A percentile compares a stretch with the other conserved stretches of the same genome.
Evolutionary conservation across 2,329 filamentous ascomycete genomes (phyloP).

Genomic region (Pseudogymnoascus sp.): DNA sequence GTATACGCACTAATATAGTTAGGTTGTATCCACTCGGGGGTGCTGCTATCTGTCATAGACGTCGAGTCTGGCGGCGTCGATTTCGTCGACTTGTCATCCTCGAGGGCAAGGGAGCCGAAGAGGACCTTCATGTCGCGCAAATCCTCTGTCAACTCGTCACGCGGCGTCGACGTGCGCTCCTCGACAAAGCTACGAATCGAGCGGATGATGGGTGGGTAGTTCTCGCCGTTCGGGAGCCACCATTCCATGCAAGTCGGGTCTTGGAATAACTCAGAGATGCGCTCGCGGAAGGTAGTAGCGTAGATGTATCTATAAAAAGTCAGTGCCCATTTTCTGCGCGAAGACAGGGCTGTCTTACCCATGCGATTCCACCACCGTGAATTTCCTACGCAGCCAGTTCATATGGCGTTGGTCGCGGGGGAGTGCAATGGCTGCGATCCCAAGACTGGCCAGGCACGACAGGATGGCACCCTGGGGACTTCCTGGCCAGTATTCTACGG

Average conservation of each 20-base stretch:
- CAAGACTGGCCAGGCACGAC: slow-evolving; percentile 67
- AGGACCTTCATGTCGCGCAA: slow-evolving; percentile 69
- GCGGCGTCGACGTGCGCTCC: slow-evolving; percentile 59
- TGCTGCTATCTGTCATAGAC: neutral
- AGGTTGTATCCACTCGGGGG: neutral
- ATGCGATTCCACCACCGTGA: slow-evolving; percentile 68
- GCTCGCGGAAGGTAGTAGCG: slow-evolving; percentile 62
- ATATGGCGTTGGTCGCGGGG: slow-evolving; percentile 65
- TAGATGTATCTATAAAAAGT: slow-evolving; percentile 65
- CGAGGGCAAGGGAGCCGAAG: slow-evolving; percentile 56
- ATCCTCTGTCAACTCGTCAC: slow-evolving; percentile 54
- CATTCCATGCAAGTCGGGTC: slow-evolving; percentile 66
- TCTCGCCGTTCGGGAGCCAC: slow-evolving; percentile 85
- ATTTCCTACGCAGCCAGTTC: slow-evolving; percentile 72
- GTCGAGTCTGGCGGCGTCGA: neutral
- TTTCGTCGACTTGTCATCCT: slow-evolving; percentile 26
- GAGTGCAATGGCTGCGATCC: slow-evolving; percentile 72
- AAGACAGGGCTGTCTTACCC: slow-evolving; percentile 51
- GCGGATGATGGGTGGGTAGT: slow-evolving; percentile 64
- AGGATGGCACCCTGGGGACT: slow-evolving; percentile 65
- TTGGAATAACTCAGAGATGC: slow-evolving; percentile 70
- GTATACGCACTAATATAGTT: neutral
- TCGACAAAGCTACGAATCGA: slow-evolving; percentile 75
- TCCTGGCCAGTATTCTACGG: slow-evolving; percentile 63
- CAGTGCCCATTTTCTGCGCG: slow-evolving; percentile 11